These are phyloP conservation scores for Pichia gijzeniarum DNA, from an alignment of 805 yeast species.

Conservation along the genomic window DNA sequence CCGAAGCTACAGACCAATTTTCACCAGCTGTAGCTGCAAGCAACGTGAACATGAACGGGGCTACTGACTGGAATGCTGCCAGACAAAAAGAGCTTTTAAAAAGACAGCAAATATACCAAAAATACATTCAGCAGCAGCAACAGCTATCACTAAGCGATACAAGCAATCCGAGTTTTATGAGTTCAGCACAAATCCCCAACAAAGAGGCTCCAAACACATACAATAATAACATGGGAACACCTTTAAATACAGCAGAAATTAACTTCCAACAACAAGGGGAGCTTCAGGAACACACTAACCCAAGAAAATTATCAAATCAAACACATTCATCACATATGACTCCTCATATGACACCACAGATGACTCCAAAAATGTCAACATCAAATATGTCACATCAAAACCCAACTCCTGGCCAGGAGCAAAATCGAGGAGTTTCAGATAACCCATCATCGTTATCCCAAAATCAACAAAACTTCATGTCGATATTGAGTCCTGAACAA, in stretches of 20 bases:
- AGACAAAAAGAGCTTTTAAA: constrained; percentile 1
- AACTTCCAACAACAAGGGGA: background rate
- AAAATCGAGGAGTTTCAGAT: background rate
- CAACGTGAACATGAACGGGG: background rate
- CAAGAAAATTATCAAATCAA: constrained; percentile 15
- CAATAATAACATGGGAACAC: background rate
- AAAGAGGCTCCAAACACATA: background rate
- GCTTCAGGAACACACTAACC: constrained; percentile 7
- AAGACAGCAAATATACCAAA: constrained; percentile 3
- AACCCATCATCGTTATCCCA: constrained; percentile 4
- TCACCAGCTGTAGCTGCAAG: constrained; percentile 5
- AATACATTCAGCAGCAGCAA: constrained; percentile 10
- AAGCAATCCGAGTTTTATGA: background rate
- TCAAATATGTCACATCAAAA: constrained; percentile 7
- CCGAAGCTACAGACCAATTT: background rate
- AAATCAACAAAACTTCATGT: constrained; percentile 9
- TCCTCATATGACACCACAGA: constrained; percentile 31
- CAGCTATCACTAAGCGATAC: constrained; percentile 6
- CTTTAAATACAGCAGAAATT: background rate
- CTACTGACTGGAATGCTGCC: constrained; percentile 4
- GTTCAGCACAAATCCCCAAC: background rate
- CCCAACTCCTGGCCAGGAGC: background rate
- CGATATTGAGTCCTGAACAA: constrained; percentile 30
- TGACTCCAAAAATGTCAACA: constrained; percentile 21
- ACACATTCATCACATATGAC: constrained; percentile 14